Percentiles rank a stretch among this genome's conserved stretches.
Evolutionary conservation across 805 yeast species (phyloP).

Genomic region (Schizosaccharomyces octosporus): DNA sequence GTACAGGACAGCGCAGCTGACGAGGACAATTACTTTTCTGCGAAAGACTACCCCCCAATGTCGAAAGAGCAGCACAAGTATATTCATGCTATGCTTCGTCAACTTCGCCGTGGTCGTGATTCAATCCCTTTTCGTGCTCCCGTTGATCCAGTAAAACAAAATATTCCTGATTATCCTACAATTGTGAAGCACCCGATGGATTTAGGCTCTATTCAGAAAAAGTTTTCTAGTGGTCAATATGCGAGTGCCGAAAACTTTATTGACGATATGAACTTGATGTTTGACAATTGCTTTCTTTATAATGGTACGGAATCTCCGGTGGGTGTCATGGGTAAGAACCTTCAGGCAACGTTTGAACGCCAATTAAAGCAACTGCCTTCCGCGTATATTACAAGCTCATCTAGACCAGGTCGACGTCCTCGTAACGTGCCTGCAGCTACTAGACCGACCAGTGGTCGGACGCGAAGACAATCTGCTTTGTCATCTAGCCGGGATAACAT

Average conservation of each 20-base stretch:
- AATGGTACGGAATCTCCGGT: slow-evolving; percentile 69
- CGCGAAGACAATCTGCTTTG: slow-evolving; percentile 63
- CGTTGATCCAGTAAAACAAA: slow-evolving; percentile 67
- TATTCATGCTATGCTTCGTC: slow-evolving; percentile 54
- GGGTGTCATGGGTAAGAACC: slow-evolving; percentile 72
- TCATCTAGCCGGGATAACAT: slow-evolving; percentile 44
- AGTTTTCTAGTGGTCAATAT: slow-evolving; percentile 46
- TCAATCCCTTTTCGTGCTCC: slow-evolving; percentile 76
- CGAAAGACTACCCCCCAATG: slow-evolving; percentile 5
- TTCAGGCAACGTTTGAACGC: slow-evolving; percentile 79
- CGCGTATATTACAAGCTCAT: slow-evolving; percentile 9
- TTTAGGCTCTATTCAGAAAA: slow-evolving; percentile 66
- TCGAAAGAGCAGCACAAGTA: slow-evolving; percentile 57
- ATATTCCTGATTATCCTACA: slow-evolving; percentile 76
- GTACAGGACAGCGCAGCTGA: background rate
- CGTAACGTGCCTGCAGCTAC: slow-evolving; percentile 20
- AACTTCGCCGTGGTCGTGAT: slow-evolving; percentile 73
- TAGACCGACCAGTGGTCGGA: slow-evolving; percentile 84
- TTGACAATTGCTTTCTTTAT: slow-evolving; percentile 54
- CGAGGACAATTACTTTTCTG: background rate
- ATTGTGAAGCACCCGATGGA: slow-evolving; percentile 80
- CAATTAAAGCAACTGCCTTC: slow-evolving; percentile 84
- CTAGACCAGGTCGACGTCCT: background rate
- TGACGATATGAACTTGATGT: slow-evolving; percentile 51
- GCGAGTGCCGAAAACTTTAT: slow-evolving; percentile 40